phyloP scores from a whole-genome alignment of 371 early-diverging fungal species.

The Batrachochytrium dendrobatidis region DNA sequence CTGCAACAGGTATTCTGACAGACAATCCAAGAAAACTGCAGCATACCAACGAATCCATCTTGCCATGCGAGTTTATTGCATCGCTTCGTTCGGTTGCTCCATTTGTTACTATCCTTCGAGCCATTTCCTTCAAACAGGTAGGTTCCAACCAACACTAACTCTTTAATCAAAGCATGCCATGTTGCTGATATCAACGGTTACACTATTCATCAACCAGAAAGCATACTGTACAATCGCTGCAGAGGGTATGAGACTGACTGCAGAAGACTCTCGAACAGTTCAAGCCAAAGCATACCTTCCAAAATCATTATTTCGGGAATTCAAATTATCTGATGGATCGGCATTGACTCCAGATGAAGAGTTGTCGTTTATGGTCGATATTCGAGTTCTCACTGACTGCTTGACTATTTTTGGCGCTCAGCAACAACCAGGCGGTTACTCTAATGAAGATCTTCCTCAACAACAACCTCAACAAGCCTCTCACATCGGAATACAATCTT shows the following conservation, averaged over 20 bases:
- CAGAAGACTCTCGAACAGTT: constrained; percentile 36
- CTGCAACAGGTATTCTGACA: too few species aligned
- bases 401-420: constrained; percentile 36
- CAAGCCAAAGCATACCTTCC: constrained; percentile 37
- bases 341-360: constrained; percentile 6
- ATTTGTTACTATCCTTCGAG: constrained; percentile 12
- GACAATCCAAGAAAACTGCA: too few species aligned
- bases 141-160: background rate
- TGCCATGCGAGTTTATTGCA: background rate
- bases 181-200: too few species aligned
- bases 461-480: background rate
- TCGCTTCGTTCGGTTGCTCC: background rate
- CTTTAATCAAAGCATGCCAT: background rate
- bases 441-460: background rate
- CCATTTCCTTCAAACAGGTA: constrained; percentile 19
- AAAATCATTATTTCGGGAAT: constrained; percentile 25
- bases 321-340: constrained; percentile 8
- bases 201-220: background rate
- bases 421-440: background rate
- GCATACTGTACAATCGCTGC: constrained; percentile 5
- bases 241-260: constrained; percentile 26
- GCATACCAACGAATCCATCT: background rate
- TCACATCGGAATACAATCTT: background rate
- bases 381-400: constrained; percentile 38
- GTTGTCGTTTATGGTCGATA: constrained; percentile 28